These are phyloP conservation scores for Cyathus striatus DNA, from an alignment of 768 basidiomycete genomes.

Conservation along the genomic window DNA sequence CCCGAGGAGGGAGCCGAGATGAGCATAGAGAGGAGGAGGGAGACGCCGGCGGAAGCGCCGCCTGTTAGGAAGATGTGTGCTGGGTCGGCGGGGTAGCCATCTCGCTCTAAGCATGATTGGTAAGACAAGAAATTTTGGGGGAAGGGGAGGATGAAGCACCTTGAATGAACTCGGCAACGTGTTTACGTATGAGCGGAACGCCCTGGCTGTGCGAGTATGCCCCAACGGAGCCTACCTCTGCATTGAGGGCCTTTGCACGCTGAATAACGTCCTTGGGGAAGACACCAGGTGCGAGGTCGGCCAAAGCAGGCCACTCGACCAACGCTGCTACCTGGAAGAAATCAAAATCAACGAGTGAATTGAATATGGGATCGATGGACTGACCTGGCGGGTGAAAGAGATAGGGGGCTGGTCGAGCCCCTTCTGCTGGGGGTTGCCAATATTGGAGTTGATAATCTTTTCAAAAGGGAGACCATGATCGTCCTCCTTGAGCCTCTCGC, in stretches of 20 bases:
- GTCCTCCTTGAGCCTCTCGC: slow-evolving; percentile 59
- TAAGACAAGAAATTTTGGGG: slow-evolving; percentile 2
- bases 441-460: slow-evolving; percentile 90
- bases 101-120: slow-evolving; percentile 58
- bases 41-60: slow-evolving; percentile 94
- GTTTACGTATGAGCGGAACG: slow-evolving; percentile 79
- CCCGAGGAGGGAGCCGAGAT: slow-evolving; percentile 65
- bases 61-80: slow-evolving; percentile 90
- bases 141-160: slow-evolving; percentile 37
- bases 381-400: slow-evolving; percentile 87
- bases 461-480: slow-evolving; percentile 73
- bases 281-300: slow-evolving; percentile 65
- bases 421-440: slow-evolving; percentile 96
- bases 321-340: slow-evolving; percentile 67
- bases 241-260: slow-evolving; percentile 74
- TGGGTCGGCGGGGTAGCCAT: slow-evolving; percentile 81
- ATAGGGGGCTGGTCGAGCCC: slow-evolving; percentile 91
- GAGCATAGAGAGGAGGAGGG: slow-evolving; percentile 76
- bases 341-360: neutral
- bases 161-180: slow-evolving; percentile 86
- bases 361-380: slow-evolving; percentile 10
- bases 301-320: slow-evolving; percentile 86
- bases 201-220: slow-evolving; percentile 97
- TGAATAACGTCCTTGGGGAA: slow-evolving; percentile 86
- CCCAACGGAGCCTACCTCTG: slow-evolving; percentile 88